These are phyloP conservation scores for Nephelium lappaceum DNA, from an alignment of 345 rosid species.

Conservation along the genomic window DNA sequence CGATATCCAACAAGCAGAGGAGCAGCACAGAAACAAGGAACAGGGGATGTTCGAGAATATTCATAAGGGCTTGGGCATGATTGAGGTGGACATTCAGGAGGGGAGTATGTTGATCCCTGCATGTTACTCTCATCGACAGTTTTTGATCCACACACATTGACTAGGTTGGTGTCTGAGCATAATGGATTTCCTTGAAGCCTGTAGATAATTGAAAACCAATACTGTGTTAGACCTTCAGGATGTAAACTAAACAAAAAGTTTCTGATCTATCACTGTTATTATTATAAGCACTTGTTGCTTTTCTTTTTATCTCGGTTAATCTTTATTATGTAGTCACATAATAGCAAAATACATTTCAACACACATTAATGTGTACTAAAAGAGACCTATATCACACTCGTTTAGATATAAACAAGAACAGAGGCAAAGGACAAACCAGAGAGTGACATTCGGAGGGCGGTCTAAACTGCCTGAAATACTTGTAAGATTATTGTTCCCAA, in stretches of 20 bases:
- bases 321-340: slow-evolving; percentile 9
- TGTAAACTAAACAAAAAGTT: background rate
- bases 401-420: slow-evolving; percentile 7
- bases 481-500: slow-evolving; percentile 65
- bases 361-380: slow-evolving; percentile 2
- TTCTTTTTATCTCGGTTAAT: background rate
- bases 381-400: slow-evolving; percentile 9
- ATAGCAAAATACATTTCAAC: background rate
- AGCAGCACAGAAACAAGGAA: slow-evolving; percentile 72
- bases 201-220: slow-evolving; percentile 34
- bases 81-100: slow-evolving; percentile 40
- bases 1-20: slow-evolving; percentile 83
- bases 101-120: slow-evolving; percentile 29
- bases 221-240: slow-evolving; percentile 4
- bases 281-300: background rate
- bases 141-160: slow-evolving; percentile 49
- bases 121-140: slow-evolving; percentile 24
- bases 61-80: slow-evolving; percentile 73
- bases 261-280: background rate
- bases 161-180: slow-evolving; percentile 45
- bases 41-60: slow-evolving; percentile 46
- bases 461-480: slow-evolving; percentile 56
- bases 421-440: slow-evolving; percentile 63
- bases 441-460: slow-evolving; percentile 77
- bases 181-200: slow-evolving; percentile 93